Evolutionary conservation across 768 basidiomycete genomes (phyloP).

Genomic region (Boletus rubescentipes): DNA sequence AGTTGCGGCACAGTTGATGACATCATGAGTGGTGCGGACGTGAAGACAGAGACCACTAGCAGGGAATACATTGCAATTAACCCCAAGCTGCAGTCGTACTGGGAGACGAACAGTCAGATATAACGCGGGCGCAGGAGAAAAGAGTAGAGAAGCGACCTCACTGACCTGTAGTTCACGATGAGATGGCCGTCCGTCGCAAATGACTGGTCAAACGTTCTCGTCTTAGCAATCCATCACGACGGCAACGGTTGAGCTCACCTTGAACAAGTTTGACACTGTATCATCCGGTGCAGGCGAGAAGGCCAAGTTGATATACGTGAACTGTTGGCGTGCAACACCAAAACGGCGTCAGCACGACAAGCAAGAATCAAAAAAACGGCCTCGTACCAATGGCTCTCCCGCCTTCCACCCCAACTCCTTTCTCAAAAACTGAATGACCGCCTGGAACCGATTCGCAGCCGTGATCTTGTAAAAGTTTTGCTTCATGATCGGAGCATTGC

Average conservation of each 20-base stretch:
- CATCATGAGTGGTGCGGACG: background rate
- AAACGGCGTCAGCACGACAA: constrained; percentile 23
- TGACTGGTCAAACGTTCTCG: constrained; percentile 45
- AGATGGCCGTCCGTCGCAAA: constrained; percentile 87
- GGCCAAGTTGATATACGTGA: constrained; percentile 76
- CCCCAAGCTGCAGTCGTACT: constrained; percentile 70
- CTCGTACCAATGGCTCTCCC: constrained; percentile 76
- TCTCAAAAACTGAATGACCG: constrained; percentile 90
- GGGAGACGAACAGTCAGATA: constrained; percentile 3
- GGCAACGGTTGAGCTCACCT: constrained; percentile 31
- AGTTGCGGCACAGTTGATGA: background rate
- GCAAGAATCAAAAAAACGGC: background rate
- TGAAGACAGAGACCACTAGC: background rate
- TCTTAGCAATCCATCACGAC: constrained; percentile 2
- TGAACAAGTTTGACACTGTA: constrained; percentile 68
- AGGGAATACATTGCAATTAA: constrained; percentile 24
- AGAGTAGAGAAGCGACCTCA: background rate
- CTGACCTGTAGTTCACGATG: constrained; percentile 89
- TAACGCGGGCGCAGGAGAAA: background rate
- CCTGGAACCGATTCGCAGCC: constrained; percentile 90
- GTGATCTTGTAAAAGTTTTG: constrained; percentile 99
- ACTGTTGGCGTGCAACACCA: constrained; percentile 35
- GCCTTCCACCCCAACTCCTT: constrained; percentile 87
- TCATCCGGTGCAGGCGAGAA: constrained; percentile 80
- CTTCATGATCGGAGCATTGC: constrained; percentile 98